These are phyloP conservation scores for Tephrocybe sp. DNA, from an alignment of 768 basidiomycete species.

Conservation along the genomic window DNA sequence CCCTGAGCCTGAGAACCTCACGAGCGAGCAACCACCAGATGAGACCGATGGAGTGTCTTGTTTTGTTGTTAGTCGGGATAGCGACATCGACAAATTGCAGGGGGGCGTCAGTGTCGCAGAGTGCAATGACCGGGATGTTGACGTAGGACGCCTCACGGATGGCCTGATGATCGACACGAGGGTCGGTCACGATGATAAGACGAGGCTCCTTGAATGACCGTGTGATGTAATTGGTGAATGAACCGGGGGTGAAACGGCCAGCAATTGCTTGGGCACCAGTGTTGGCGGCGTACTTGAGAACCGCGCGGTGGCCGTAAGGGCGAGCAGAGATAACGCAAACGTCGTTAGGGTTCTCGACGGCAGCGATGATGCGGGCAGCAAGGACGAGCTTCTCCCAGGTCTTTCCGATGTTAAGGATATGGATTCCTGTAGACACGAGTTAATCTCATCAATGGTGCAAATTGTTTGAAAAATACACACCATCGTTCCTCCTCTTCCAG, in stretches of 20 bases:
- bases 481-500: constrained; percentile 95
- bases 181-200: constrained; percentile 97
- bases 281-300: constrained; percentile 97
- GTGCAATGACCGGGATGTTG: constrained; percentile 99
- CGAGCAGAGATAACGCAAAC: constrained; percentile 98
- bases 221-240: constrained; percentile 99
- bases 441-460: constrained; percentile 4
- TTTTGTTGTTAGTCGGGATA: constrained; percentile 99
- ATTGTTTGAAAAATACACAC: constrained; percentile 45
- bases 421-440: constrained; percentile 65
- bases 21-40: constrained; percentile 98
- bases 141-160: constrained; percentile 99
- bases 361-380: constrained; percentile 96
- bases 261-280: constrained; percentile 99
- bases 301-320: constrained; percentile 98
- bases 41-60: constrained; percentile 94
- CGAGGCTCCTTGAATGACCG: constrained; percentile 99
- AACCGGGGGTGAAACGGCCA: constrained; percentile 98
- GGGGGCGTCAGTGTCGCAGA: constrained; percentile 98
- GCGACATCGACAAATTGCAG: constrained; percentile 97
- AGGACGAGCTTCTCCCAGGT: constrained; percentile 99
- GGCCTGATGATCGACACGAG: constrained; percentile 99
- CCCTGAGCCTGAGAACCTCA: constrained; percentile 94
- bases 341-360: constrained; percentile 97
- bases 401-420: constrained; percentile 98